Percentiles rank a stretch among this genome's conserved stretches.
Conservation (phyloP, 495 filamentous ascomycete genomes). For the Xylaria bambusicola region DNA sequence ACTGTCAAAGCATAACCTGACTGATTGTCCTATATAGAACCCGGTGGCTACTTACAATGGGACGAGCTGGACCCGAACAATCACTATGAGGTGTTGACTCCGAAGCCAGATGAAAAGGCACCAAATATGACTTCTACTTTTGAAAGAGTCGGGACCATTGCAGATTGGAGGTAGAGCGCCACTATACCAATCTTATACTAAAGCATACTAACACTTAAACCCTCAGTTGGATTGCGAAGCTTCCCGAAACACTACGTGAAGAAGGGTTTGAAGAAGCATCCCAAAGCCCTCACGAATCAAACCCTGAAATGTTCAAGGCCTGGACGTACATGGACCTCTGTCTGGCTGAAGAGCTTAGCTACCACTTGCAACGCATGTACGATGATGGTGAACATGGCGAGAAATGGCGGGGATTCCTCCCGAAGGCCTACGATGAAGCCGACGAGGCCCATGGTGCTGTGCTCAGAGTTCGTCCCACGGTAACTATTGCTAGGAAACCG, state of each 20-base stretch:
- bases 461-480: neutral
- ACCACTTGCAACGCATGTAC: neutral
- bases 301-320: slow-evolving; percentile 3
- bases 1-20: neutral
- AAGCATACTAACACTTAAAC: neutral
- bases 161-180: slow-evolving; percentile 1
- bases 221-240: slow-evolving; percentile 4
- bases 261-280: slow-evolving; percentile 1
- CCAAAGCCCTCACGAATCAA: neutral
- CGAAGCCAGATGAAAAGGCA: neutral
- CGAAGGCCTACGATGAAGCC: slow-evolving; percentile 1
- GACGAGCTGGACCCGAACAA: slow-evolving; percentile 6
- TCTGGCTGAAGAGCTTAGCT: neutral
- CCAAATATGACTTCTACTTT: neutral
- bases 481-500: slow-evolving; percentile 11
- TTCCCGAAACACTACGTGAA: slow-evolving; percentile 1
- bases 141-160: neutral
- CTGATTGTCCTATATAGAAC: neutral
- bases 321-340: slow-evolving; percentile 9
- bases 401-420: neutral
- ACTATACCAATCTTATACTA: neutral
- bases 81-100: slow-evolving; percentile 3
- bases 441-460: neutral
- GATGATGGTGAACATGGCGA: neutral
- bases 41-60: slow-evolving; percentile 14